A percentile compares a stretch with the other conserved stretches of the same genome.
These are phyloP conservation scores for Podaxis pistillaris DNA, from an alignment of 768 basidiomycete species.

Conservation along the genomic window DNA sequence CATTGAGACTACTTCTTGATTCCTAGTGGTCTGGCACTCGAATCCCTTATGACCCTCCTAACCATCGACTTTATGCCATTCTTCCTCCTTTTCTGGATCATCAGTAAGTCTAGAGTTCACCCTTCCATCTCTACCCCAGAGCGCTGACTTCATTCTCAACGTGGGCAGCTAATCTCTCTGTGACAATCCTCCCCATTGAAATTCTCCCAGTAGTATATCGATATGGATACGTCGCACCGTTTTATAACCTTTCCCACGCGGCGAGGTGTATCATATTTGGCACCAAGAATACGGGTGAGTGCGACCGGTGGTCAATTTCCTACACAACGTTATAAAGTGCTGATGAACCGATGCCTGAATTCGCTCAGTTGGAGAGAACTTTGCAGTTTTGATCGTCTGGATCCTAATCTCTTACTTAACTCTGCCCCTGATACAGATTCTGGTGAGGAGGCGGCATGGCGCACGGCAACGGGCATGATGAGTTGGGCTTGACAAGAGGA, in stretches of 20 bases:
- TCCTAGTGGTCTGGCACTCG: constrained; percentile 58
- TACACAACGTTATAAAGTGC: too few species aligned
- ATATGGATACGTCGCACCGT: constrained; percentile 64
- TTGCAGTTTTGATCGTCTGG: too few species aligned
- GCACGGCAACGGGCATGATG: too few species aligned
- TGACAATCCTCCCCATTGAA: constrained; percentile 51
- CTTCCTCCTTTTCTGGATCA: constrained; percentile 67
- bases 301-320: too few species aligned
- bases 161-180: constrained; percentile 52
- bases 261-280: constrained; percentile 57
- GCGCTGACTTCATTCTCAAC: too few species aligned
- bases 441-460: too few species aligned
- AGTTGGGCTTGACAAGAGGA: too few species aligned
- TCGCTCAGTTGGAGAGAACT: too few species aligned
- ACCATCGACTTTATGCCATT: constrained; percentile 51
- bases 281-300: constrained; percentile 50
- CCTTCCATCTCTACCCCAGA: too few species aligned
- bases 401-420: too few species aligned
- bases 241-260: constrained; percentile 59
- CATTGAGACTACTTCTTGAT: not conserved
- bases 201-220: constrained; percentile 50
- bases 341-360: too few species aligned
- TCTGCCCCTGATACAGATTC: too few species aligned
- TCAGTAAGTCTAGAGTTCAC: constrained; percentile 35
- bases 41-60: constrained; percentile 55